phyloP scores from a whole-genome alignment of 176 grass and related monocot genomes.

The Lolium perenne region DNA sequence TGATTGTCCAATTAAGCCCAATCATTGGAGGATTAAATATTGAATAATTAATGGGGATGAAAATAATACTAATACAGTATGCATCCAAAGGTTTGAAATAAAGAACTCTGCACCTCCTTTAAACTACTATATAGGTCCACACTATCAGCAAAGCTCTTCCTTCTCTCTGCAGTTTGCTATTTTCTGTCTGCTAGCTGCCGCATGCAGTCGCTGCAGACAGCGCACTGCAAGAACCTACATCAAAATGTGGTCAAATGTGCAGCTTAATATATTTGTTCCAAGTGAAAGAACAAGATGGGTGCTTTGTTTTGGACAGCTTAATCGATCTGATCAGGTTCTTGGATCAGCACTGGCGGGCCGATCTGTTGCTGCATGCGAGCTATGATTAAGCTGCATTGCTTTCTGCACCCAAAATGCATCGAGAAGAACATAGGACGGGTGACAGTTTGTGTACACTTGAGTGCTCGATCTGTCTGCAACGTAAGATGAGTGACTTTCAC shows the following conservation, averaged over 20 bases:
- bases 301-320: not conserved
- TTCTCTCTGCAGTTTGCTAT: constrained; percentile 2
- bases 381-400: constrained; percentile 53
- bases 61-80: not conserved
- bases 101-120: not conserved
- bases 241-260: constrained; percentile 34
- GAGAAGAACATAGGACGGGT: constrained; percentile 35
- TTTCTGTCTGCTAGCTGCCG: constrained; percentile 20
- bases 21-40: constrained; percentile 17
- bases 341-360: constrained; percentile 19
- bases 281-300: constrained; percentile 38
- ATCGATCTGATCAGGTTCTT: not conserved
- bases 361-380: constrained; percentile 17
- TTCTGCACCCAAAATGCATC: constrained; percentile 43
- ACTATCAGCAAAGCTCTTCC: not conserved
- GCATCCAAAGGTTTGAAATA: not conserved
- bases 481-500: constrained; percentile 43
- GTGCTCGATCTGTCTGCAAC: constrained; percentile 33
- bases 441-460: constrained; percentile 28
- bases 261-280: constrained; percentile 26
- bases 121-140: not conserved
- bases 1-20: constrained; percentile 26
- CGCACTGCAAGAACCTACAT: constrained; percentile 16
- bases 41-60: not conserved
- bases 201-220: constrained; percentile 36